Percentiles rank a stretch among this genome's conserved stretches.
Evolutionary conservation across 192 early-diverging fungal genomes (phyloP).

Genomic region (Coemansia sp.): DNA sequence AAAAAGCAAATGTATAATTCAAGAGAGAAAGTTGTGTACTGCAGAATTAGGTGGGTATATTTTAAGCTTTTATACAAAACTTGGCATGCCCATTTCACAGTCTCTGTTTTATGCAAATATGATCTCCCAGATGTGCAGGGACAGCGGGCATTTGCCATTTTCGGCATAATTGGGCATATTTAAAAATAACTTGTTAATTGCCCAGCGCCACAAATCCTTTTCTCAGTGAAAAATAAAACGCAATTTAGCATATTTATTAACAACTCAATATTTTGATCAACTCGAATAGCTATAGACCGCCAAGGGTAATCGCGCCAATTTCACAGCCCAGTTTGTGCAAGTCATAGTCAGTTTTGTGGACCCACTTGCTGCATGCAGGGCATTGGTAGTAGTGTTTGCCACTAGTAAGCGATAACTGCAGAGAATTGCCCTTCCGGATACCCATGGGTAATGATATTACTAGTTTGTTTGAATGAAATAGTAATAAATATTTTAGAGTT

Average conservation of each 20-base stretch:
- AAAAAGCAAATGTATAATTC: too few species aligned
- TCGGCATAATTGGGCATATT: too few species aligned
- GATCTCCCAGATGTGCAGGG: too few species aligned
- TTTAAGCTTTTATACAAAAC: too few species aligned
- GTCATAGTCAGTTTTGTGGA: not conserved
- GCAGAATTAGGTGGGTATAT: too few species aligned
- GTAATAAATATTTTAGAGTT: not conserved
- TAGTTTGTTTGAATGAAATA: not conserved
- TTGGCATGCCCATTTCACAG: too few species aligned
- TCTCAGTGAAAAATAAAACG: not conserved
- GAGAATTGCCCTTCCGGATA: not conserved
- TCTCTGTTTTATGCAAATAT: too few species aligned
- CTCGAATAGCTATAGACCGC: not conserved
- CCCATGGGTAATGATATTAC: not conserved
- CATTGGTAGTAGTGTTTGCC: conserved; percentile 1
- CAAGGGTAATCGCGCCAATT: not conserved
- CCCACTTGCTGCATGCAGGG: not conserved
- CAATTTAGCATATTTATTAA: not conserved
- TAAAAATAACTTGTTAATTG: too few species aligned
- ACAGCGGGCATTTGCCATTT: too few species aligned
- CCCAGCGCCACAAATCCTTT: not conserved
- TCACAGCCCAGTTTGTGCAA: not conserved
- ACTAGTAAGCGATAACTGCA: not conserved
- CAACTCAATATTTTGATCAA: not conserved
- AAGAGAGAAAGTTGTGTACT: too few species aligned